Evolutionary conservation across 2,329 filamentous ascomycete species (phyloP).

Genomic region (Thelonectria rubi): DNA sequence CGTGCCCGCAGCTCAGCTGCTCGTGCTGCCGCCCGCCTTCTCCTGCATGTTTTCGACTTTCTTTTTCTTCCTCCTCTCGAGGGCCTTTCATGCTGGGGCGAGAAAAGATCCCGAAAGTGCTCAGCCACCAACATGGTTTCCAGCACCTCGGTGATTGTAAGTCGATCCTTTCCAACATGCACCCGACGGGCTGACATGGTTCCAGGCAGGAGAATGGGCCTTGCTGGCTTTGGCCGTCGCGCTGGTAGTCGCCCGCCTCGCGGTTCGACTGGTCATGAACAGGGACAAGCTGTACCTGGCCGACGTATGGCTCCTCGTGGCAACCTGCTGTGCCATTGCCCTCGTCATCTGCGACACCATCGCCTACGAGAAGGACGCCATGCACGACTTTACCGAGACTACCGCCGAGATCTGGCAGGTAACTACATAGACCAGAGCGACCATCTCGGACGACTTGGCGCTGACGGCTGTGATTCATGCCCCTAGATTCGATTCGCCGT

Average conservation of each 20-base stretch:
- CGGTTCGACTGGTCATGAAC: constrained; percentile 18
- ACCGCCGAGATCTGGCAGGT: constrained; percentile 11
- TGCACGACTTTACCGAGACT: constrained; percentile 5
- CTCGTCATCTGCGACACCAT: constrained; percentile 16
- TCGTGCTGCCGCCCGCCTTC: neutral
- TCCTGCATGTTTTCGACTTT: neutral
- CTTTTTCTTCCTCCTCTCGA: neutral
- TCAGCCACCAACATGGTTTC: neutral
- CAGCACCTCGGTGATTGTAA: constrained; percentile 8
- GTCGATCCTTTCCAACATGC: neutral
- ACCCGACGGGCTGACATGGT: neutral
- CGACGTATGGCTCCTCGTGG: constrained; percentile 8
- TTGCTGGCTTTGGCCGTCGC: constrained; percentile 11
- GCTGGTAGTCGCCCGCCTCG: constrained; percentile 13
- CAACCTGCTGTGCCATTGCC: neutral
- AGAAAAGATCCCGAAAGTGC: neutral
- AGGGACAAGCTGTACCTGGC: constrained; percentile 15
- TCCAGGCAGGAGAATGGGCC: constrained; percentile 15
- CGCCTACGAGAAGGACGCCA: constrained; percentile 5
- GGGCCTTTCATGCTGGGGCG: neutral
- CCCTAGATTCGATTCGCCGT: constrained; percentile 31
- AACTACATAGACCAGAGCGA: neutral
- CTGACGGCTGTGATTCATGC: neutral
- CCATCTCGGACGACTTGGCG: too few species aligned
- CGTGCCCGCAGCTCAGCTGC: neutral